Evolutionary conservation across 2,329 filamentous ascomycete species (phyloP), one percentile per base, ranked within the genome.

Genomic region (Cercospora sp.): DNA sequence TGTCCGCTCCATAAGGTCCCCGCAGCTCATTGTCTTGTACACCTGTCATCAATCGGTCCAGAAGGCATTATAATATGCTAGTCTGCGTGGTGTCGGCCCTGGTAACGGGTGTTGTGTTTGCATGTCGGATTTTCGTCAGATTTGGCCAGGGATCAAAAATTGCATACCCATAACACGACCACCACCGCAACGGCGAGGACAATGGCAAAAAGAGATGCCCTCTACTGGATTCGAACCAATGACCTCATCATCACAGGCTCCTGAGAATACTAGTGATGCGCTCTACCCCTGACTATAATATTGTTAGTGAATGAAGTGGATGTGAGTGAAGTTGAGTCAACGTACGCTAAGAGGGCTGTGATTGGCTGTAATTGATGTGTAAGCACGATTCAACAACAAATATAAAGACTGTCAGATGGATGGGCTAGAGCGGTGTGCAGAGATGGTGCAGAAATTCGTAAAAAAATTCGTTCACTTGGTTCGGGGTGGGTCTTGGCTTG

Each of bases 221-320:
- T 53, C 48, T 53, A 53, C 55, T 58, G 55, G 55, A 58, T 58
- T 58, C 55, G 55, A 58, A 58, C 55, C 55, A 58, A 58, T 58
- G 55, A 58, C 55, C 55, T 58, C 55, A 33, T 58, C 55, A 58
- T 58, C 2, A 28, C 48, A 23, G 16, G 16, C 30, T n/a, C 18
- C 13, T n/a, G 16, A 31, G 55, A 4, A 26, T 58, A 58, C 55
- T 58, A 58, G 55, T 58, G 55, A 58, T 33, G 55, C 55, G 55
- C 55, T 58, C 55, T 58, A 58, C 55, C 55, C 55, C 55, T 58
- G 55, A 58, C 55, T 58, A 2, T 9, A n/a, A 16, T 58, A 3
- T 9, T 18, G 28, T 58, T 18, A 58, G 55, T 20, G 55, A 58
- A 18, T 31, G 16, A 2, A 20, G 2, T 33, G 26, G 13, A 18